phyloP scores from a whole-genome alignment of 768 basidiomycete species.

The Termitomyces sp. region DNA sequence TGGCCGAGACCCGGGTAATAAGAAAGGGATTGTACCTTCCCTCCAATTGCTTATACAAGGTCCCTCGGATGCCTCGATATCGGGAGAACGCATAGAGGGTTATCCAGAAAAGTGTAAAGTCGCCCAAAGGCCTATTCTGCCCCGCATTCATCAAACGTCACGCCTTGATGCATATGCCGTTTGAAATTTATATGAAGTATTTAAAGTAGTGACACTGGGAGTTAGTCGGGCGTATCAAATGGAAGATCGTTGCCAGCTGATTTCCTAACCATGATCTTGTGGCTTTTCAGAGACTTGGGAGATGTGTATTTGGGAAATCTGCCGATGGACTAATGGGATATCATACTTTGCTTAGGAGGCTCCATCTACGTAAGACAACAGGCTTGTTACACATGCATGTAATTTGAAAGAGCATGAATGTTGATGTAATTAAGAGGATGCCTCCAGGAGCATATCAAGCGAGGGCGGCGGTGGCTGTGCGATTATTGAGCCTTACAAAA shows the following conservation, averaged over 20 bases:
- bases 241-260: constrained; percentile 15
- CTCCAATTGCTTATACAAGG: background rate
- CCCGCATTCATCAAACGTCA: constrained; percentile 7
- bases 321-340: background rate
- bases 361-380: background rate
- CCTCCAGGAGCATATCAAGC: background rate
- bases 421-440: constrained; percentile 4
- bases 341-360: background rate
- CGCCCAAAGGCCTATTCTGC: constrained; percentile 6
- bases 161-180: constrained; percentile 4
- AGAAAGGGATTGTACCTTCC: constrained; percentile 3
- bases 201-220: constrained; percentile 2
- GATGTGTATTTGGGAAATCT: background rate
- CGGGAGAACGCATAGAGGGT: constrained; percentile 1
- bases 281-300: background rate
- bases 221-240: constrained; percentile 8
- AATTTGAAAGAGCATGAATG: constrained; percentile 6
- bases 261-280: background rate
- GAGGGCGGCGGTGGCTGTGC: constrained; percentile 18
- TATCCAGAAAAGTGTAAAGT: constrained; percentile 7
- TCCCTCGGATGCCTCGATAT: constrained; percentile 1
- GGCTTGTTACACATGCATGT: constrained; percentile 1
- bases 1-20: constrained; percentile 67
- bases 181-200: background rate
- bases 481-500: constrained; percentile 9